phyloP scores from a whole-genome alignment of 805 yeast genomes.

The Wickerhamomyces kurtzmanii region DNA sequence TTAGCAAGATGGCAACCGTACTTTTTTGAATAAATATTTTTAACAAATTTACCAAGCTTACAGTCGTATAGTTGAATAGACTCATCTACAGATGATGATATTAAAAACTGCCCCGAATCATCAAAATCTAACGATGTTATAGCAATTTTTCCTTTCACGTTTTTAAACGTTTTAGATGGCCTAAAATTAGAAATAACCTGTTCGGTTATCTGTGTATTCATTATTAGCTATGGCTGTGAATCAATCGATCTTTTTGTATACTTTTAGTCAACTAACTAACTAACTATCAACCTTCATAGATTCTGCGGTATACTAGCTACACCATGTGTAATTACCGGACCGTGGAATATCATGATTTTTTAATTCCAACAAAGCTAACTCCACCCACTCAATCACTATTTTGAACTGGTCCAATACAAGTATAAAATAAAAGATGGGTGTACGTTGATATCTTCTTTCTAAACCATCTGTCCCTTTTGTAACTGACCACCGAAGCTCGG shows the following conservation, averaged over 20 bases:
- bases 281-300: neutral
- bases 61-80: slow-evolving; percentile 76
- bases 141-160: slow-evolving; percentile 36
- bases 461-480: slow-evolving; percentile 2
- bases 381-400: neutral
- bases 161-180: slow-evolving; percentile 39
- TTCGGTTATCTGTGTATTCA: slow-evolving; percentile 15
- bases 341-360: neutral
- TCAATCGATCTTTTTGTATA: neutral
- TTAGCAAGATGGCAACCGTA: slow-evolving; percentile 86
- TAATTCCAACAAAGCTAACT: no score
- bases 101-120: slow-evolving; percentile 67
- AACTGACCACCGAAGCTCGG: slow-evolving; percentile 39
- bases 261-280: neutral
- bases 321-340: neutral
- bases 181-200: slow-evolving; percentile 18
- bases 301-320: neutral
- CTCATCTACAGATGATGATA: slow-evolving; percentile 76
- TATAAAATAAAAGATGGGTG: slow-evolving; percentile 1
- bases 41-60: slow-evolving; percentile 55
- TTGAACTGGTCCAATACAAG: neutral
- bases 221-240: slow-evolving; percentile 1
- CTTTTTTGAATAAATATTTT: slow-evolving; percentile 73
- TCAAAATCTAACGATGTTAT: slow-evolving; percentile 72
- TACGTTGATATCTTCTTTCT: neutral